These are phyloP conservation scores for Rhodomyrtus psidioides DNA, from an alignment of 441 rosid species.

Conservation along the genomic window DNA sequence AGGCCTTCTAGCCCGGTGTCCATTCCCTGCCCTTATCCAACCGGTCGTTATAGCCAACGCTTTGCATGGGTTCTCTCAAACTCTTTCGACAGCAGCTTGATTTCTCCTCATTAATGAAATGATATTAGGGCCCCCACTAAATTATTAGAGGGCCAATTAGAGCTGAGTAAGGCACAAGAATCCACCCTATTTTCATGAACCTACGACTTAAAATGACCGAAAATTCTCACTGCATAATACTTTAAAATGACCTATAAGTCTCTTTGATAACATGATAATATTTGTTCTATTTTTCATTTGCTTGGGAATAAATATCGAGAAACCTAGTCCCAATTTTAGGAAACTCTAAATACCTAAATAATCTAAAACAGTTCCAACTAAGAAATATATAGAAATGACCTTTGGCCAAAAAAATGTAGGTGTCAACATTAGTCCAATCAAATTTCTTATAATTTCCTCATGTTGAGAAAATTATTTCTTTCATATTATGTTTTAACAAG, in stretches of 20 bases:
- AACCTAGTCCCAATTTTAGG: neutral
- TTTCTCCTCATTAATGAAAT: neutral
- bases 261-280: neutral
- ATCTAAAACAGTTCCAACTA: neutral
- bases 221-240: neutral
- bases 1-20: no score
- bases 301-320: neutral
- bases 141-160: fast-evolving
- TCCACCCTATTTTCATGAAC: neutral
- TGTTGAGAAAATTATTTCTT: neutral
- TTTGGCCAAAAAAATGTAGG: neutral
- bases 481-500: neutral
- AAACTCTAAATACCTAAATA: neutral
- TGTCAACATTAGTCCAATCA: neutral
- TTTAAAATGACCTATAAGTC: neutral
- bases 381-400: fast-evolving
- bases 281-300: neutral
- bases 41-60: neutral
- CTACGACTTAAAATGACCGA: neutral
- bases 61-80: neutral
- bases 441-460: neutral
- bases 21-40: no score
- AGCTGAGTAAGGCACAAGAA: neutral
- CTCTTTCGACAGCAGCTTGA: fast-evolving
- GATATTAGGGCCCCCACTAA: neutral